A percentile compares a stretch with the other conserved stretches of the same genome.
Evolutionary conservation across 371 early-diverging fungal genomes (phyloP).

Genomic region (Mortierella sp.): DNA sequence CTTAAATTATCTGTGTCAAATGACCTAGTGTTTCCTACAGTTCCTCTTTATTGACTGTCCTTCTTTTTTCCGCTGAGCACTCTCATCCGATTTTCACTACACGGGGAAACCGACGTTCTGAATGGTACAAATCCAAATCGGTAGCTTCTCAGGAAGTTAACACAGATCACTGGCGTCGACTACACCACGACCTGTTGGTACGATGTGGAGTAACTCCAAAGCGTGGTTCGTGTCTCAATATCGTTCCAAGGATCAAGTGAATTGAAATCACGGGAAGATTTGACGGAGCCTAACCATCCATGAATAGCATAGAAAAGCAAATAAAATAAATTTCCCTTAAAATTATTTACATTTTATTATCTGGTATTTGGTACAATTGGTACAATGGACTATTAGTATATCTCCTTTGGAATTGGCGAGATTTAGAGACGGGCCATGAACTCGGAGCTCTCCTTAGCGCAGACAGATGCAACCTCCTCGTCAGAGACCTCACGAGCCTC

Average conservation of each 20-base stretch:
- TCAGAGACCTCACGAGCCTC: slow-evolving; percentile 73
- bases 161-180: slow-evolving; percentile 53
- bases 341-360: slow-evolving; percentile 9
- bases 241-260: slow-evolving; percentile 41
- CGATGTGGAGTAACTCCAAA: slow-evolving; percentile 51
- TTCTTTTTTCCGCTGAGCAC: slow-evolving; percentile 49
- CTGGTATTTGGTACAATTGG: not conserved
- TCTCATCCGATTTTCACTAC: slow-evolving; percentile 52
- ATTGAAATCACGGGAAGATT: slow-evolving; percentile 47
- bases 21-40: slow-evolving; percentile 37
- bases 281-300: slow-evolving; percentile 34
- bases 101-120: slow-evolving; percentile 44
- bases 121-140: slow-evolving; percentile 54
- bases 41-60: slow-evolving; percentile 44
- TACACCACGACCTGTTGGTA: slow-evolving; percentile 58
- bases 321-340: slow-evolving; percentile 3
- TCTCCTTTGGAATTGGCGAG: not conserved
- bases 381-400: not conserved
- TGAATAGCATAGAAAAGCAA: slow-evolving; percentile 1
- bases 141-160: slow-evolving; percentile 48
- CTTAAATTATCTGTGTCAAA: slow-evolving; percentile 23
- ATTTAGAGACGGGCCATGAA: slow-evolving; percentile 58
- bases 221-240: slow-evolving; percentile 50
- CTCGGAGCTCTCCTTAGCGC: slow-evolving; percentile 62
- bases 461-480: slow-evolving; percentile 71